These are phyloP conservation scores for Leccinum arenicola DNA, from an alignment of 768 basidiomycete genomes.

Conservation along the genomic window DNA sequence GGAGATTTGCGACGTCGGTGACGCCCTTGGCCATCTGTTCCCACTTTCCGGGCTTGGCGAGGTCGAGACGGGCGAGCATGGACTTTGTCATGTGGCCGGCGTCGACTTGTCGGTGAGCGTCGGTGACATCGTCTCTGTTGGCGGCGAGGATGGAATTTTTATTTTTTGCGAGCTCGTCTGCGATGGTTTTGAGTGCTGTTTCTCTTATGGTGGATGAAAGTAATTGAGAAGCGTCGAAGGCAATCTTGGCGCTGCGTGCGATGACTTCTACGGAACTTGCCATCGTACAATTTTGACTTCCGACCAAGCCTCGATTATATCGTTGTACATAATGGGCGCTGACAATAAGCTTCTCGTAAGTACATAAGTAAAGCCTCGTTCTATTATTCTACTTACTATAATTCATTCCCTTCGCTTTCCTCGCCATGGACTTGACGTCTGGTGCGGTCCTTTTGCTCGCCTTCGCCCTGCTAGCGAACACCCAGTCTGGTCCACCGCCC, in stretches of 20 bases:
- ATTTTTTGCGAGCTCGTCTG: conserved; percentile 56
- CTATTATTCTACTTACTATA: conserved; percentile 10
- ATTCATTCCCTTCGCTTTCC: conserved; percentile 3
- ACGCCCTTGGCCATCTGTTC: conserved; percentile 91
- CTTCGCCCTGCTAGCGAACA: conserved; percentile 11
- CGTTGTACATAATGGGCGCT: no score
- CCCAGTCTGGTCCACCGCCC: conserved; percentile 27
- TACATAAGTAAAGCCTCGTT: no score
- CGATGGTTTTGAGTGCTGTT: conserved; percentile 68
- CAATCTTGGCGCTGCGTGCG: conserved; percentile 74
- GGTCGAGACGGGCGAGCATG: conserved; percentile 83
- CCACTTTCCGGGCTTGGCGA: conserved; percentile 83
- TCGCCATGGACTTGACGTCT: conserved; percentile 21
- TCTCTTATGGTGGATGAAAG: conserved; percentile 65
- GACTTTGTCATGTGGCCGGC: conserved; percentile 82
- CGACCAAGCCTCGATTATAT: no score
- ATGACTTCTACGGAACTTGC: conserved; percentile 46
- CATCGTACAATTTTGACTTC: background rate
- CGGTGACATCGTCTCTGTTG: conserved; percentile 80
- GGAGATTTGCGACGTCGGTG: conserved; percentile 78
- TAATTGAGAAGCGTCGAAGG: conserved; percentile 87
- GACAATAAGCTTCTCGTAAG: background rate
- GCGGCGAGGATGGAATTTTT: conserved; percentile 74
- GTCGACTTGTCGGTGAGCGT: conserved; percentile 74
- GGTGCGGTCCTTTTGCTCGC: conserved; percentile 4